These are phyloP conservation scores for Colletotrichum sojae DNA, from an alignment of 2,329 filamentous ascomycete genomes.

Conservation along the genomic window DNA sequence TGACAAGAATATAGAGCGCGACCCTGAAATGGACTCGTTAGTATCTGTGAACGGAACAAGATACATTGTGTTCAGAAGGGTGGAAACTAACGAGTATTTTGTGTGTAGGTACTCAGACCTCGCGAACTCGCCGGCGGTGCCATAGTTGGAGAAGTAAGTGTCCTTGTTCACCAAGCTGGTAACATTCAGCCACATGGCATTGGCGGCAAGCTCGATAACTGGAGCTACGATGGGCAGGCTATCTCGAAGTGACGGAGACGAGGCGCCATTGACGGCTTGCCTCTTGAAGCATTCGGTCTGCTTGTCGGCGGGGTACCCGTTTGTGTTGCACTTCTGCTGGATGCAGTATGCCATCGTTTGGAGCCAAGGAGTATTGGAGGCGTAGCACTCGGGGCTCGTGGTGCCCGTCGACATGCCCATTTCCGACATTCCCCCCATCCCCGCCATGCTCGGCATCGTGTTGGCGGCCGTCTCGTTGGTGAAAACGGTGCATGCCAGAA, in stretches of 20 bases:
- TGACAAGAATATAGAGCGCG: slow-evolving; percentile 7
- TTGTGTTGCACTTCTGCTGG: slow-evolving; percentile 47
- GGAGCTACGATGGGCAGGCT: slow-evolving; percentile 12
- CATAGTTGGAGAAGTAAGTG: slow-evolving; percentile 11
- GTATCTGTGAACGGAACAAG: not conserved
- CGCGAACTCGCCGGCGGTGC: slow-evolving; percentile 17
- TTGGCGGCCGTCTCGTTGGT: not conserved
- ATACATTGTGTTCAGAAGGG: not conserved
- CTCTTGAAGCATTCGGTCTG: slow-evolving; percentile 27
- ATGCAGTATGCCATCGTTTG: slow-evolving; percentile 53
- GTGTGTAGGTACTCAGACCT: slow-evolving; percentile 24
- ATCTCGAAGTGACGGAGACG: slow-evolving; percentile 45
- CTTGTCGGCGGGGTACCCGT: slow-evolving; percentile 39
- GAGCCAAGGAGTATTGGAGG: slow-evolving; percentile 48
- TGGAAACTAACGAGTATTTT: slow-evolving; percentile 15
- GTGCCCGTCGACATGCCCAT: slow-evolving; percentile 37
- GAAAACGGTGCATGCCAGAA: slow-evolving; percentile 20
- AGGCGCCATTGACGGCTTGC: slow-evolving; percentile 12
- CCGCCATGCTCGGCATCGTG: slow-evolving; percentile 1
- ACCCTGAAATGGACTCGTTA: not conserved
- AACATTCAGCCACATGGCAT: slow-evolving; percentile 23
- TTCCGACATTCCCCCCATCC: not conserved
- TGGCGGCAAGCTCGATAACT: slow-evolving; percentile 8
- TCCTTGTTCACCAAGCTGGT: slow-evolving; percentile 16
- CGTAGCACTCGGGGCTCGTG: slow-evolving; percentile 47